Evolutionary conservation across 805 yeast species (phyloP).

Genomic region (Tetrapisispora iriomotensis): DNA sequence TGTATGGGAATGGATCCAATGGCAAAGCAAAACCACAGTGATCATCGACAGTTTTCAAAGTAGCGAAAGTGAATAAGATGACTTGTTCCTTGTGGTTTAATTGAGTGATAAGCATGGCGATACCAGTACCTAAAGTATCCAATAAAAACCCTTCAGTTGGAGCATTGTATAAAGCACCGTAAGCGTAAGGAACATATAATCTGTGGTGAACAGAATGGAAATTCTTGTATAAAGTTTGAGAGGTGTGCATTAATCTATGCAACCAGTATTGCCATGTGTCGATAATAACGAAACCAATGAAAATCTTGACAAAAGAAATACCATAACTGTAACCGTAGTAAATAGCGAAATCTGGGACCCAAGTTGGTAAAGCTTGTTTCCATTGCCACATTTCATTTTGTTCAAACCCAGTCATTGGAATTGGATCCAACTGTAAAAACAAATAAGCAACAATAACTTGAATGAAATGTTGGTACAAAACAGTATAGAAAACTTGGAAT

Average conservation of each 20-base stretch:
- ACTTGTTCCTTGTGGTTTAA: constrained; percentile 71
- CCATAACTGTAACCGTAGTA: constrained; percentile 53
- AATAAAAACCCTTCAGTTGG: constrained; percentile 88
- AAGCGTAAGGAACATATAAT: constrained; percentile 91
- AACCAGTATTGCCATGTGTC: constrained; percentile 95
- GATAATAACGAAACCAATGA: constrained; percentile 58
- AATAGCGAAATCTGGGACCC: constrained; percentile 40
- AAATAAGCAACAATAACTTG: constrained; percentile 64
- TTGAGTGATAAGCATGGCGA: constrained; percentile 55
- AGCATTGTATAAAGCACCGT: constrained; percentile 90
- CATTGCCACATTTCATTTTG: constrained; percentile 37
- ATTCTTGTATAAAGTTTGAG: constrained; percentile 60
- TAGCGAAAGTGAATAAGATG: constrained; percentile 72
- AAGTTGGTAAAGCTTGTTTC: constrained; percentile 25
- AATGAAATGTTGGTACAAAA: constrained; percentile 70
- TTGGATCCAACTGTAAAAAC: constrained; percentile 48
- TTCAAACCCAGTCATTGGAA: constrained; percentile 45
- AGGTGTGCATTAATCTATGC: constrained; percentile 82
- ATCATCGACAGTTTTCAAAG: constrained; percentile 94
- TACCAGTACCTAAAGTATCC: constrained; percentile 87
- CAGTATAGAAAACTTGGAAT: constrained; percentile 67
- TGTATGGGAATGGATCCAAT: constrained; percentile 75
- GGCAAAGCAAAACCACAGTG: constrained; percentile 98
- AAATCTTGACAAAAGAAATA: constrained; percentile 46
- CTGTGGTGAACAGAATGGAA: constrained; percentile 94